phyloP scores from a whole-genome alignment of 1,284 basidiomycete species.

The Pyrrhoderma lamaoense region DNA sequence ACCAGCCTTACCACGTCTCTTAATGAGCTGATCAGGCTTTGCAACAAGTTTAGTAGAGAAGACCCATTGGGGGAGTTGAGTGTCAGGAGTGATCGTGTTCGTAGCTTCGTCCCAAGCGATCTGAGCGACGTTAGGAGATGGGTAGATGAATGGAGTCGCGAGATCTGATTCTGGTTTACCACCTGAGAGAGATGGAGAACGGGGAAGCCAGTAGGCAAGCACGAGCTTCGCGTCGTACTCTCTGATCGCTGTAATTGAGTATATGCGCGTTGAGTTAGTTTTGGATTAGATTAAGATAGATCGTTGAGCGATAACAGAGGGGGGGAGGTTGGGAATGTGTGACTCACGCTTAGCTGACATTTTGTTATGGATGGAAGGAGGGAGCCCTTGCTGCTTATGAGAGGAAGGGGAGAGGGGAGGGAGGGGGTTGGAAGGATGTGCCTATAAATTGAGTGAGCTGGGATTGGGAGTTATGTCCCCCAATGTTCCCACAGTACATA shows the following conservation, averaged over 20 bases:
- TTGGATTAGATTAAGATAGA: background rate
- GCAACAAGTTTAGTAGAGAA: slow-evolving; percentile 84
- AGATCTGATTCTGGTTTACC: slow-evolving; percentile 36
- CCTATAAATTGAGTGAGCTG: background rate
- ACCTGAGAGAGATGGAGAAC: slow-evolving; percentile 58
- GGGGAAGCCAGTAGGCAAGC: slow-evolving; percentile 88
- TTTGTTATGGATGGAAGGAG: background rate
- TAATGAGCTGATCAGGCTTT: slow-evolving; percentile 98
- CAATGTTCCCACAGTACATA: slow-evolving; percentile 10
- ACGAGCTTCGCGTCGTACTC: slow-evolving; percentile 95
- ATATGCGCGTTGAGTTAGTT: slow-evolving; percentile 7
- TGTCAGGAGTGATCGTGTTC: slow-evolving; percentile 74
- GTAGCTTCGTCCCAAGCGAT: slow-evolving; percentile 83
- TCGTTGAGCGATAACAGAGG: background rate
- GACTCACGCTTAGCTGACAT: slow-evolving; percentile 19
- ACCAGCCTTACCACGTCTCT: slow-evolving; percentile 97
- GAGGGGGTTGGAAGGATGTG: no score
- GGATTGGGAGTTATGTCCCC: background rate
- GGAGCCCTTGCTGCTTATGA: no score
- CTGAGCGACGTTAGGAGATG: slow-evolving; percentile 70
- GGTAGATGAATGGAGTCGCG: slow-evolving; percentile 57
- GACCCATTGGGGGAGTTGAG: slow-evolving; percentile 78
- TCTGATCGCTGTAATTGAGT: slow-evolving; percentile 60
- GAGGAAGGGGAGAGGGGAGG: background rate
- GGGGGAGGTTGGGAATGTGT: background rate